phyloP scores from a whole-genome alignment of 176 grass and related monocot species.

The Luzula sylvatica region DNA sequence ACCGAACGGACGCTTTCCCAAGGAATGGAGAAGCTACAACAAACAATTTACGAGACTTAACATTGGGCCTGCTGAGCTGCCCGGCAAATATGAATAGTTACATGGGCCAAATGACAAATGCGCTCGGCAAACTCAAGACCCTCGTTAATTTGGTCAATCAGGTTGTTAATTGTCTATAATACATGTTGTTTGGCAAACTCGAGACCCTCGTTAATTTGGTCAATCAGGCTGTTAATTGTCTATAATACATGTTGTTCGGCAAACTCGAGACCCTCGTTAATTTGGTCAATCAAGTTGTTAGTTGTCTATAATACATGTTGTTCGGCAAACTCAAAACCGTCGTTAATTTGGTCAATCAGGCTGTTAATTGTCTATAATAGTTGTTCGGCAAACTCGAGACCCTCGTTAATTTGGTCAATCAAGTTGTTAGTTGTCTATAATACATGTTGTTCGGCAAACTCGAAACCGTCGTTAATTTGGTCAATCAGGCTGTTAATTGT shows the following conservation, averaged over 20 bases:
- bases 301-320: no score
- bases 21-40: constrained; percentile 89
- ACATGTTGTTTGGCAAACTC: no score
- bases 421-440: no score
- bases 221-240: constrained; percentile 38
- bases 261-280: constrained; percentile 53
- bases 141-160: constrained; percentile 60
- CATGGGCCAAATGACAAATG: constrained; percentile 53
- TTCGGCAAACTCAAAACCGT: no score
- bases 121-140: constrained; percentile 46
- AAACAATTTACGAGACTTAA: constrained; percentile 59
- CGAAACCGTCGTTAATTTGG: no score
- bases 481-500: no score
- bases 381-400: neutral
- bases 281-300: constrained; percentile 66
- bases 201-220: constrained; percentile 59
- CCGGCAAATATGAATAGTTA: constrained; percentile 23
- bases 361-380: no score
- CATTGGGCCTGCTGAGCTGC: constrained; percentile 23
- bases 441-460: no score
- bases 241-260: no score
- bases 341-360: no score
- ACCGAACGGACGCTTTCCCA: constrained; percentile 70
- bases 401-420: neutral
- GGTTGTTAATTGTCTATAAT: constrained; percentile 34